Base-by-base conservation (phyloP, 192 early-diverging fungal species). In the Coemansia sp. region DNA sequence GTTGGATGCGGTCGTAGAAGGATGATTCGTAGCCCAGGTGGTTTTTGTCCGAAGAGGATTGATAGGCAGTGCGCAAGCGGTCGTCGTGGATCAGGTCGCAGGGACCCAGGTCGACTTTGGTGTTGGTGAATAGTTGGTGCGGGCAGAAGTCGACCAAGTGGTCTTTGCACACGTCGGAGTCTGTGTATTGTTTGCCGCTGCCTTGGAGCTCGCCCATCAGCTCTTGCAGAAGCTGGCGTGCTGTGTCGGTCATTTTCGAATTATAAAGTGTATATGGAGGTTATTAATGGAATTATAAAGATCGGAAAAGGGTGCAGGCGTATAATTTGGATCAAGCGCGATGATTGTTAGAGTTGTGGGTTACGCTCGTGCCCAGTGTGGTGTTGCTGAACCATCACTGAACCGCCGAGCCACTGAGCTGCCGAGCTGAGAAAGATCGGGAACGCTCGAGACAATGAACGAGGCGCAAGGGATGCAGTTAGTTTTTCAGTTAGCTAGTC, bases 61-160 rank as follows among this genome's bases (percentile, higher is more conserved):
- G 60, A 50, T 74, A 85, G 72, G 85, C 80, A 35, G 87, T 81
- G 21, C 86, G 83, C 49, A 94, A 80, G 64, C 85, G 85, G 66
- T 94, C 92, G 62, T 94, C 89, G 74, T 94, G 92, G n/a, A 92
- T 69, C 59, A 88, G 86, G 55, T 87, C 84, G 69, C 92, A 94
- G 3, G 82, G 58, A 9, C 78, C 78, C 12, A 93, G 84, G 65
- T 92, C 91, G 21, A 88, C 89, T 75, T 94, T 94, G 4, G 92
- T 94, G 73, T 94, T 94, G 60, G 87, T 88, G 75, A 94, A 94
- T n/a, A 91, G 79, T 55, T 87, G 85, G 57, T 87, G 84, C 21
- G 92, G 91, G 59, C 92, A 94, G 59, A 92, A 92, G 47, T 86
- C 87, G n/a, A 93, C 90, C 49, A 92, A 73, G 66, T 90, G 87